Evolutionary conservation across 768 basidiomycete species (phyloP), one percentile per base, ranked within the genome.

Genomic region (Trametes cubensis): DNA sequence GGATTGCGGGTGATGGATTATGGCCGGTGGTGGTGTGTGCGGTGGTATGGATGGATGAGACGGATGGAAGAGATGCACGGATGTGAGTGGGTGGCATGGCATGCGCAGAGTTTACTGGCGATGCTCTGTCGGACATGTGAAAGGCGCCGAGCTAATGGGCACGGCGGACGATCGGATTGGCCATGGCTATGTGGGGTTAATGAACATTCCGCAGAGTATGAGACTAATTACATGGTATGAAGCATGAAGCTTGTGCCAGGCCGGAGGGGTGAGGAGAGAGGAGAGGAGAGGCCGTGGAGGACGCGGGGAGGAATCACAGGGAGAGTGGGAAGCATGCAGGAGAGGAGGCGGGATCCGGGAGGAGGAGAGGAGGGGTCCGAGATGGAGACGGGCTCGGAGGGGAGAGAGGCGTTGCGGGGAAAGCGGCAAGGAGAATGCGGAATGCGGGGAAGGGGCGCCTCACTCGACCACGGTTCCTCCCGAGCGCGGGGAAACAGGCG

Each of bases 391-490:
- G 60, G 44, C 53, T 20, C 20, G 20, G 28, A 30, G 28, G 28
- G 8, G 28, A 30, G 28, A 30, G 50, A 42, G 45, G 61, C 55
- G 54, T 51, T 62, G 61, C 61, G 61, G 61, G 61, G 61, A 62
- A 46, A 60, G 44, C 34, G 10, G 34, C 34, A 34, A 34, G 34
- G 6, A 18, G 38, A 30, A 30, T 11, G 41, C 26, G 28, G 47
- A 60, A 28, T 61, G 60, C 38, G 52, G 60, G 60, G 60, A 61
- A 60, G 59, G 51, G 48, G 46, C 58, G 57, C 41, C 57, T 58
- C 47, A 40, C 45, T 45, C 51, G 42, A 42, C 20, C 42, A 34
- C 34, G 34, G 51, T 18, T 46, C 59, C 51, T 44, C 45, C 25
- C 20, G 21, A 39, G 45, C 51, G 45, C 51, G 40, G 30, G 42